Evolutionary conservation across 2,329 filamentous ascomycete species (phyloP).

Genomic region (Saccharata proteae): DNA sequence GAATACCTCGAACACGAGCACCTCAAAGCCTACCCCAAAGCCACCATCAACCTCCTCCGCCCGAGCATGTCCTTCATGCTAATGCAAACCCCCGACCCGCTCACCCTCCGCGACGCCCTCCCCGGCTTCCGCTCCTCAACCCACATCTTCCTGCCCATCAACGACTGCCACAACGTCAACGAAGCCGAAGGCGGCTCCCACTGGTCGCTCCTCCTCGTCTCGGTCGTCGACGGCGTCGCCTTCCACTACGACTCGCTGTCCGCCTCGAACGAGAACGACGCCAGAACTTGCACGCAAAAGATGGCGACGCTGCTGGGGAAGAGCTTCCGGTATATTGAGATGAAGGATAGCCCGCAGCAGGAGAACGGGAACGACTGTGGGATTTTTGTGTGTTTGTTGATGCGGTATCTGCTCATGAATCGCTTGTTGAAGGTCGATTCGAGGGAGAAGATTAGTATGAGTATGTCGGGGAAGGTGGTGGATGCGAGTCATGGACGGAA

Average conservation of each 20-base stretch:
- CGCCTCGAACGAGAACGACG: constrained; percentile 55
- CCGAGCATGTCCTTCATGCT: constrained; percentile 90
- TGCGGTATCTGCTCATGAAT: constrained; percentile 86
- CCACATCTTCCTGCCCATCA: constrained; percentile 92
- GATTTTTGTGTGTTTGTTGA: constrained; percentile 88
- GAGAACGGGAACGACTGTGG: constrained; percentile 90
- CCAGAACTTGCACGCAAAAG: constrained; percentile 54
- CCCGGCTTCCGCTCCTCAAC: constrained; percentile 71
- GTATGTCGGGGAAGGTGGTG: constrained; percentile 71
- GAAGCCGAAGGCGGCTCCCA: constrained; percentile 85
- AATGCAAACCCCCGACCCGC: constrained; percentile 55
- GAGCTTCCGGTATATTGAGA: constrained; percentile 61
- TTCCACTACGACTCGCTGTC: constrained; percentile 93
- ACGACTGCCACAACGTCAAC: constrained; percentile 69
- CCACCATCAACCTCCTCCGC: constrained; percentile 78
- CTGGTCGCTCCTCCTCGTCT: constrained; percentile 88
- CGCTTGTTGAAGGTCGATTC: constrained; percentile 67
- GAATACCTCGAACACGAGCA: constrained; percentile 90
- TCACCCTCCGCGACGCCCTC: constrained; percentile 52
- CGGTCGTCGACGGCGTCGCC: constrained; percentile 73
- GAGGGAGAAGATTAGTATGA: constrained; percentile 86
- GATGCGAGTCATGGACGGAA: constrained; percentile 71
- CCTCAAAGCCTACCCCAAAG: constrained; percentile 65
- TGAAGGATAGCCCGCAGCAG: constrained; percentile 80
- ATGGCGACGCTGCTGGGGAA: constrained; percentile 56